These are phyloP conservation scores for Agrostemma githago DNA, from an alignment of 148 eudicot genomes.

Conservation along the genomic window DNA sequence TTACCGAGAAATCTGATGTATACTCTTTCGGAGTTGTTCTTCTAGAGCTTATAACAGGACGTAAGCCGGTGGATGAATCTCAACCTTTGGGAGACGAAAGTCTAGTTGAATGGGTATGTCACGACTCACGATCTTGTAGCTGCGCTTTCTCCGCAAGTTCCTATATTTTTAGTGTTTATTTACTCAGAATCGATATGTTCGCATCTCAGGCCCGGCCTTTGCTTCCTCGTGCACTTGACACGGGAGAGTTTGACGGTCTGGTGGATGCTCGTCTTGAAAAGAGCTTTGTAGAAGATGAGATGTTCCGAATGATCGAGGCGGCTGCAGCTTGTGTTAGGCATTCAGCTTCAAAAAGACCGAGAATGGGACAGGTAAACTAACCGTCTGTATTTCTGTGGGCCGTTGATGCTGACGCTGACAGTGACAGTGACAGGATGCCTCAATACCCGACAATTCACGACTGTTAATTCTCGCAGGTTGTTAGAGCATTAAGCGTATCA, in stretches of 20 bases:
- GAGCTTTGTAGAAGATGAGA: slow-evolving; percentile 49
- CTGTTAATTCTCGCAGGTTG: slow-evolving; percentile 35
- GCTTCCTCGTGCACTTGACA: slow-evolving; percentile 64
- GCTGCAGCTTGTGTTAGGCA: slow-evolving; percentile 95
- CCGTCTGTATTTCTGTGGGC: background rate
- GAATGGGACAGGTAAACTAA: slow-evolving; percentile 78
- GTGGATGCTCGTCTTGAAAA: slow-evolving; percentile 70
- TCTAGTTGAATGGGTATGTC: slow-evolving; percentile 90
- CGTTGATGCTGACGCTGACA: background rate
- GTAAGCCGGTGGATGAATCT: slow-evolving; percentile 76
- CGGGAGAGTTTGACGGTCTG: slow-evolving; percentile 43
- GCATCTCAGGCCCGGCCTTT: slow-evolving; percentile 82
- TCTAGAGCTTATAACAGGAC: slow-evolving; percentile 88
- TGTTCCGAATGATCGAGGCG: slow-evolving; percentile 67
- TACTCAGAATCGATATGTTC: background rate
- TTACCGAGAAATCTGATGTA: slow-evolving; percentile 94
- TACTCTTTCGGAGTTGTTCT: slow-evolving; percentile 91
- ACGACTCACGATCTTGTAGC: background rate
- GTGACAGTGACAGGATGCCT: background rate
- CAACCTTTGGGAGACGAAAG: slow-evolving; percentile 78
- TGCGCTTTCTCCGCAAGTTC: background rate
- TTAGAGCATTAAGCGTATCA: slow-evolving; percentile 56
- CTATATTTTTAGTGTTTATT: no score
- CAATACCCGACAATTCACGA: background rate
- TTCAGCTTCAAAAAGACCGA: slow-evolving; percentile 67